Percentiles rank a stretch among this genome's conserved stretches.
These are phyloP conservation scores for Annulohypoxylon bovei DNA, from an alignment of 495 filamentous ascomycete species.

Conservation along the genomic window DNA sequence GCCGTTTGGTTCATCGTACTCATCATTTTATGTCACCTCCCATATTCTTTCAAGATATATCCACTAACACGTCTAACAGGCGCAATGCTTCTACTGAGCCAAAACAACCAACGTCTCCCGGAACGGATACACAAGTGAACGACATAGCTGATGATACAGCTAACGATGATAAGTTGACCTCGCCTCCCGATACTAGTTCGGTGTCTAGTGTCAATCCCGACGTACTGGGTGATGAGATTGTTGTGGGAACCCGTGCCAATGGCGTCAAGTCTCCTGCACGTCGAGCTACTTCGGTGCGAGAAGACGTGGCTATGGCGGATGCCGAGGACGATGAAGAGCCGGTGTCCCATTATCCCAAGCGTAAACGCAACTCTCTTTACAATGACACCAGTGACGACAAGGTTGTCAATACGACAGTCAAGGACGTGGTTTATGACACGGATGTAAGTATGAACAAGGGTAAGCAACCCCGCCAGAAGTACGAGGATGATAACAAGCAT, in stretches of 20 bases:
- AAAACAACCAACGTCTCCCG: slow-evolving; percentile 13
- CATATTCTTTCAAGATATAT: not conserved
- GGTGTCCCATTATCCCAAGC: slow-evolving; percentile 52
- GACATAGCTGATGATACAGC: slow-evolving; percentile 33
- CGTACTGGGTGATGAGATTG: slow-evolving; percentile 56
- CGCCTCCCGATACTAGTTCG: slow-evolving; percentile 48
- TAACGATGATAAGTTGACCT: slow-evolving; percentile 46
- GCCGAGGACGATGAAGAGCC: slow-evolving; percentile 46
- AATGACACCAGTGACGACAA: slow-evolving; percentile 51
- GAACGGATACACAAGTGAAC: slow-evolving; percentile 9
- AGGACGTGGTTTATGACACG: slow-evolving; percentile 30
- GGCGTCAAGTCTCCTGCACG: slow-evolving; percentile 42
- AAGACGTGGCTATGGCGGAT: slow-evolving; percentile 53
- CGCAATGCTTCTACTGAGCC: not conserved
- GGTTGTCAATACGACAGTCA: slow-evolving; percentile 30
- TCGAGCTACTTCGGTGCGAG: slow-evolving; percentile 41
- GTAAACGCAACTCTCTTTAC: slow-evolving; percentile 53
- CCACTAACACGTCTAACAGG: slow-evolving; percentile 23
- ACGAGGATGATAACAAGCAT: slow-evolving; percentile 50
- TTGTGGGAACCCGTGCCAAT: slow-evolving; percentile 55
- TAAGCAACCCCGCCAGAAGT: slow-evolving; percentile 41
- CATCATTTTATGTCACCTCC: not conserved
- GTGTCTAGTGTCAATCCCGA: slow-evolving; percentile 51
- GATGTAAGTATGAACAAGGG: slow-evolving; percentile 34
- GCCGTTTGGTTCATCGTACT: not conserved